Evolutionary conservation across 305 asterid species (phyloP).

Genomic region (Fraxinus paxiana): DNA sequence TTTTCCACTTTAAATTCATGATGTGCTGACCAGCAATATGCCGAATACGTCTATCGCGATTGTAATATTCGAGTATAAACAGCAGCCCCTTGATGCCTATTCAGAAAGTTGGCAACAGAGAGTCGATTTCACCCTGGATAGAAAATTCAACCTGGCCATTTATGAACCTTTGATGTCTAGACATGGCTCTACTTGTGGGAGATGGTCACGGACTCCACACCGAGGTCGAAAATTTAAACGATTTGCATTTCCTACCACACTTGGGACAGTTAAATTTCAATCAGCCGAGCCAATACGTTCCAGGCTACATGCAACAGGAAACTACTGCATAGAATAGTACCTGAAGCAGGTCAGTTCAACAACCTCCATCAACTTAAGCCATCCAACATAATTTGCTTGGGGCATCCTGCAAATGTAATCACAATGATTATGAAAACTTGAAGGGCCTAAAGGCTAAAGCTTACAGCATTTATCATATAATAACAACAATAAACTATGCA

Average conservation of each 20-base stretch:
- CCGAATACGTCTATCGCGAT: not conserved
- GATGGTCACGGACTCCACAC: not conserved
- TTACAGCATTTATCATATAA: not conserved
- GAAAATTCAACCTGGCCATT: not conserved
- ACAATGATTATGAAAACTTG: not conserved
- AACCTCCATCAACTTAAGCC: not conserved
- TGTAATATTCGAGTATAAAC: not conserved
- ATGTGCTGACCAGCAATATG: not conserved
- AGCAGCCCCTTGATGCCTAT: not conserved
- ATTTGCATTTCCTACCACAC: not conserved
- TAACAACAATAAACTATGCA: not conserved
- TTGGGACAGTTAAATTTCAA: not conserved
- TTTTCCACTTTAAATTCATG: not conserved
- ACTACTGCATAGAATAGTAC: not conserved
- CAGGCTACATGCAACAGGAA: not conserved
- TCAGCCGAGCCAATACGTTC: not conserved
- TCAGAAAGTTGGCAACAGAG: not conserved
- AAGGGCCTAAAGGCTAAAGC: not conserved
- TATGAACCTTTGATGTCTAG: not conserved
- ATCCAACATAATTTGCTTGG: not conserved
- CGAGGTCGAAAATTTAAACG: not conserved
- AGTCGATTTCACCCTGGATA: not conserved
- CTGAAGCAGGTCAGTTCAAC: not conserved
- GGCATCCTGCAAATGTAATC: not conserved
- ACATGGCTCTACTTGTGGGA: not conserved